Percentiles rank a stretch among this genome's conserved stretches.
phyloP scores from a whole-genome alignment of 2,329 filamentous ascomycete genomes.

The Zymoseptoria ardabiliae region DNA sequence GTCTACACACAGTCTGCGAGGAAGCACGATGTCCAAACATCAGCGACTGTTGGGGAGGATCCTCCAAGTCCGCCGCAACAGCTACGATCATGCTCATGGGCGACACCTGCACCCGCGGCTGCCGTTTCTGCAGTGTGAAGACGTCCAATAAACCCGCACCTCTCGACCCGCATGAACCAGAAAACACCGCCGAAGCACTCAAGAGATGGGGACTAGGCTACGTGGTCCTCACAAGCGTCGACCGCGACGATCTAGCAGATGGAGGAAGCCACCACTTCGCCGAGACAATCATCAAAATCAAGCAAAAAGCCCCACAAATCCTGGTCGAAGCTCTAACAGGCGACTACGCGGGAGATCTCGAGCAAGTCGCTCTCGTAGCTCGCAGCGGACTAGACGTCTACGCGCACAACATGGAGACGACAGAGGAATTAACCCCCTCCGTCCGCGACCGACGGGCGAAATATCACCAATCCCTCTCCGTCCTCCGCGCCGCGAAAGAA shows the following conservation, averaged over 20 bases:
- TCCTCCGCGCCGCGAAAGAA: conserved; percentile 75
- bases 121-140: conserved; percentile 95
- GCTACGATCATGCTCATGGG: conserved; percentile 99
- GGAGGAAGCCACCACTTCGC: conserved; percentile 86
- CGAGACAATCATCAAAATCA: conserved; percentile 90
- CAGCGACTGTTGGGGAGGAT: conserved; percentile 94
- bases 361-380: conserved; percentile 80
- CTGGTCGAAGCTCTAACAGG: conserved; percentile 80
- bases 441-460: conserved; percentile 85
- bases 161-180: conserved; percentile 90
- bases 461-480: conserved; percentile 75
- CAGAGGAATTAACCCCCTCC: conserved; percentile 80
- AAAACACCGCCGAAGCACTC: conserved; percentile 91
- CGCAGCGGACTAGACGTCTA: conserved; percentile 88
- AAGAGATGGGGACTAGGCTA: conserved; percentile 91
- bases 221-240: conserved; percentile 87
- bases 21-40: conserved; percentile 97
- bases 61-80: conserved; percentile 79
- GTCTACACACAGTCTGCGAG: conserved; percentile 93
- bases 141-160: conserved; percentile 69
- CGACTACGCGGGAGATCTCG: conserved; percentile 76
- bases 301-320: conserved; percentile 61
- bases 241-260: conserved; percentile 85
- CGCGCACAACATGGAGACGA: conserved; percentile 94
- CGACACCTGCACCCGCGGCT: conserved; percentile 93